Percentiles rank a stretch among this genome's conserved stretches.
Conservation (phyloP, 179 eudicot species). For the Gypsophila paniculata region DNA sequence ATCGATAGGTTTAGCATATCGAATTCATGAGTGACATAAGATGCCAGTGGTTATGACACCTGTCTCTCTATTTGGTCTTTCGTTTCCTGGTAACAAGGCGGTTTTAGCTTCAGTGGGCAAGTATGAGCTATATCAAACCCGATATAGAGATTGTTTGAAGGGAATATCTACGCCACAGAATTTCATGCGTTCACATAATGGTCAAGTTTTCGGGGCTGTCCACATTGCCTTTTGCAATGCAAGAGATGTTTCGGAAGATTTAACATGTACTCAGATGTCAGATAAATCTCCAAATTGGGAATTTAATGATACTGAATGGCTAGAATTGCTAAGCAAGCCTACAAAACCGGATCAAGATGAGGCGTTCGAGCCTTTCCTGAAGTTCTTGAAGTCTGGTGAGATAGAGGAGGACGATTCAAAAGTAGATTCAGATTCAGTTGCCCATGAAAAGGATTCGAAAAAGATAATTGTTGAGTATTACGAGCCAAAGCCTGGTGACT, state of each 20-base stretch:
- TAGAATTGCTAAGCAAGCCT: slow-evolving; percentile 52
- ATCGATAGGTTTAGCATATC: slow-evolving; percentile 9
- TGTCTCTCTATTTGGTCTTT: slow-evolving; percentile 22
- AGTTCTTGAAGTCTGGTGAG: slow-evolving; percentile 52
- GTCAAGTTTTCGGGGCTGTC: slow-evolving; percentile 29
- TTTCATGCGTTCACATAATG: slow-evolving; percentile 22
- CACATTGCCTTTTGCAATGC: slow-evolving; percentile 40
- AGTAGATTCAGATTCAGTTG: slow-evolving; percentile 19
- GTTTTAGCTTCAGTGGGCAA: slow-evolving; percentile 10
- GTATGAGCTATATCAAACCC: slow-evolving; percentile 24
- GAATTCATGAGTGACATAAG: slow-evolving; percentile 26
- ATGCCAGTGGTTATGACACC: slow-evolving; percentile 28
- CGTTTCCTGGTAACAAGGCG: slow-evolving; percentile 19
- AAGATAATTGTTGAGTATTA: slow-evolving; percentile 65
- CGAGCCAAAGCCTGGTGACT: slow-evolving; percentile 87
- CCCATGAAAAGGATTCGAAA: slow-evolving; percentile 26
- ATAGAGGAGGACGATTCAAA: slow-evolving; percentile 28
- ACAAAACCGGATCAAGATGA: slow-evolving; percentile 42
- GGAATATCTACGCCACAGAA: slow-evolving; percentile 18
- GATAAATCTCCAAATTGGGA: slow-evolving; percentile 28
- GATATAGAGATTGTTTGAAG: slow-evolving; percentile 17
- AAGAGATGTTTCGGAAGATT: slow-evolving; percentile 37
- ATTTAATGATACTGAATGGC: slow-evolving; percentile 38
- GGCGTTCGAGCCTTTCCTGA: slow-evolving; percentile 62
- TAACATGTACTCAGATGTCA: slow-evolving; percentile 25